A percentile compares a stretch with the other conserved stretches of the same genome.
These are phyloP conservation scores for Crucihimalaya himalaica DNA, from an alignment of 345 rosid species.

Conservation along the genomic window DNA sequence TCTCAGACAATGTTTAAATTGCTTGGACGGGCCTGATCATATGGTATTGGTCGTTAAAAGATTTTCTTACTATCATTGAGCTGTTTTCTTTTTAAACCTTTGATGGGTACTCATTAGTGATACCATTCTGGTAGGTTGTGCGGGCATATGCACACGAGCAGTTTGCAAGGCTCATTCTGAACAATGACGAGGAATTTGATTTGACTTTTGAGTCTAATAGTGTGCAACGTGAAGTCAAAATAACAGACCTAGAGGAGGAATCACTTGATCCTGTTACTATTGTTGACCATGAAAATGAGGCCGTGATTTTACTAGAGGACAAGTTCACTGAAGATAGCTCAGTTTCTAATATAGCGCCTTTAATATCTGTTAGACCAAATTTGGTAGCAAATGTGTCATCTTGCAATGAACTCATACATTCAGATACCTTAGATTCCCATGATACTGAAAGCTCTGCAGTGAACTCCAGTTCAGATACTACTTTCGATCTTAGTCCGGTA, in stretches of 20 bases:
- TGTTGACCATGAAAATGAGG: conserved; percentile 42
- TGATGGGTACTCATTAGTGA: conserved; percentile 21
- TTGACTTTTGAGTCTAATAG: conserved; percentile 58
- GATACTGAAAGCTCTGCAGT: conserved; percentile 34
- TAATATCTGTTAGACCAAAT: conserved; percentile 45
- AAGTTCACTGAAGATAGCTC: conserved; percentile 38
- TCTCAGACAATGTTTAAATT: conserved; percentile 77
- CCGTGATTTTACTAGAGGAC: conserved; percentile 40
- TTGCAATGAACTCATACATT: conserved; percentile 33
- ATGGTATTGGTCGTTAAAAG: conserved; percentile 52
- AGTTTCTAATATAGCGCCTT: conserved; percentile 37
- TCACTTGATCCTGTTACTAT: conserved; percentile 47
- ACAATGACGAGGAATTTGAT: conserved; percentile 63
- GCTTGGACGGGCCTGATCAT: conserved; percentile 82
- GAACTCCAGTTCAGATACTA: conserved; percentile 40
- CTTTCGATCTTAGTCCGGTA: conserved; percentile 42
- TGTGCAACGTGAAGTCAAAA: conserved; percentile 55
- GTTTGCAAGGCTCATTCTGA: conserved; percentile 87
- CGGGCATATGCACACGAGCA: conserved; percentile 97
- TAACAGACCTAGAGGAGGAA: conserved; percentile 59
- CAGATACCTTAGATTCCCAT: conserved; percentile 36
- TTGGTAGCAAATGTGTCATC: conserved; percentile 42
- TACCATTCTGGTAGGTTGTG: conserved; percentile 60
- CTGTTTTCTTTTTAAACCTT: conserved; percentile 6
- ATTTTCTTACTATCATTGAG: neutral